Percentiles rank a stretch among this genome's conserved stretches.
Conservation (phyloP, 805 yeast species). For the Zygosaccharomyces kombuchaensis region DNA sequence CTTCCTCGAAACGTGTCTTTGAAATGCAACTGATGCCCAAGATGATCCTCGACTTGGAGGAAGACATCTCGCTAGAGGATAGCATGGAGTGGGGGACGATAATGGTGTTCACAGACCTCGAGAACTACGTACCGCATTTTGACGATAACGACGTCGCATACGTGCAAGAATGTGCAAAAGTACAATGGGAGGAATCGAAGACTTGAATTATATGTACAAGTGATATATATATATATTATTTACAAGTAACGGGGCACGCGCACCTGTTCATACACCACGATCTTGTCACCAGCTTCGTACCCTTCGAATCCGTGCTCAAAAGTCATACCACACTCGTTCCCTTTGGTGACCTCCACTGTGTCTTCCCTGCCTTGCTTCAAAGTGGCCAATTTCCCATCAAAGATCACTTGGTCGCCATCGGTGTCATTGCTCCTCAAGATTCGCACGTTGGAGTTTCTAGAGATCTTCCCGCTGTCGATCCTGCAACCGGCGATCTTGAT, state of each 20-base stretch:
- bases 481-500: conserved; percentile 83
- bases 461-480: conserved; percentile 63
- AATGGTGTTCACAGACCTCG: conserved; percentile 69
- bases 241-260: conserved; percentile 50
- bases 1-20: conserved; percentile 56
- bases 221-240: conserved; percentile 17
- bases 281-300: conserved; percentile 68
- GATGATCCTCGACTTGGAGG: conserved; percentile 77
- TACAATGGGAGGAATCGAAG: conserved; percentile 68
- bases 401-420: conserved; percentile 36
- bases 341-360: conserved; percentile 70
- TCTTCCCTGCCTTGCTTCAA: conserved; percentile 82
- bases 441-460: conserved; percentile 53
- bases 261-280: conserved; percentile 69
- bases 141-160: conserved; percentile 73
- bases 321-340: conserved; percentile 84
- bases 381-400: conserved; percentile 60
- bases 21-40: conserved; percentile 96
- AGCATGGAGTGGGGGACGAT: conserved; percentile 99
- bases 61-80: conserved; percentile 43
- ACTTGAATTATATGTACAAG: conserved; percentile 7
- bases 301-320: conserved; percentile 58
- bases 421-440: conserved; percentile 49
- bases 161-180: conserved; percentile 74
- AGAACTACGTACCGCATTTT: conserved; percentile 54